Conservation (phyloP, 257 asterid species). For the Solanum infundibuliforme region DNA sequence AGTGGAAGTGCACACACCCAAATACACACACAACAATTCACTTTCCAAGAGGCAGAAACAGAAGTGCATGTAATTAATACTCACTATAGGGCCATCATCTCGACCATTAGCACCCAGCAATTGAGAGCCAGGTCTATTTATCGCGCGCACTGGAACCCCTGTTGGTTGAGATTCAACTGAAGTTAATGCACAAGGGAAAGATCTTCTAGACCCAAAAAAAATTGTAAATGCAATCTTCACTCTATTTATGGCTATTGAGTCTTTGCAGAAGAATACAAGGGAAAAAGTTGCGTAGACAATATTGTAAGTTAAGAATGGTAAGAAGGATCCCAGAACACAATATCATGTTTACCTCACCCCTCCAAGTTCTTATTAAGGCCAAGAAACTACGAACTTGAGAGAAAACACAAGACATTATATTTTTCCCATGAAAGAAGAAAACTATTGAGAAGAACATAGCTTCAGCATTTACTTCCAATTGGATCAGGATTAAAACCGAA, state of each 20-base stretch:
- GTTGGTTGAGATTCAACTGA: constrained; percentile 13
- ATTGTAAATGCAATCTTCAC: neutral
- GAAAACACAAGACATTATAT: neutral
- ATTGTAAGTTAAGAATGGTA: neutral
- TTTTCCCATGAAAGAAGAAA: neutral
- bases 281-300: neutral
- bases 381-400: neutral
- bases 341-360: neutral
- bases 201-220: neutral
- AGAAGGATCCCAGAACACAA: neutral
- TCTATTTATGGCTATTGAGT: neutral
- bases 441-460: neutral
- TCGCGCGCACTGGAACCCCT: constrained; percentile 86
- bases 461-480: neutral
- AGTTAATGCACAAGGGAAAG: neutral
- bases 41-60: neutral
- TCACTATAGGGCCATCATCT: constrained; percentile 93
- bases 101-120: constrained; percentile 90
- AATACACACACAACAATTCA: neutral
- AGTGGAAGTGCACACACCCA: neutral
- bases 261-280: neutral
- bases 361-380: neutral
- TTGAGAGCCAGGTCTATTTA: constrained; percentile 87
- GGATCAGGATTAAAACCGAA: neutral
- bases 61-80: constrained; percentile 18